Conservation (phyloP, 2,329 filamentous ascomycete genomes). For the Pseudogymnoascus sp. region DNA sequence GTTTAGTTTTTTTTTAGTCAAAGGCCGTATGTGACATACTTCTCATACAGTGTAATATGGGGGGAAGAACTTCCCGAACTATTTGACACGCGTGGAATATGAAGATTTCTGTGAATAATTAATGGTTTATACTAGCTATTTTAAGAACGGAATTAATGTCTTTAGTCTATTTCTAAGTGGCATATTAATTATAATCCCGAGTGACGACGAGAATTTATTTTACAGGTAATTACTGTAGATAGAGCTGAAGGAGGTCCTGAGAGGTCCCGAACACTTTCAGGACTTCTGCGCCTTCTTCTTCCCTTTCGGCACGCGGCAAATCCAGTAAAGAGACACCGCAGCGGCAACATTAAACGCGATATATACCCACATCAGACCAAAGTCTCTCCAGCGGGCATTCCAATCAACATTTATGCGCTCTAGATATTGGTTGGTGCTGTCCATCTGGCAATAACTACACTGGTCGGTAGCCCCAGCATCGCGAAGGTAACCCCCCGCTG, state of each 20-base stretch:
- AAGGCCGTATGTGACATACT: neutral
- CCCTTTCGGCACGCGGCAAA: constrained; percentile 38
- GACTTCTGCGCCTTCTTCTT: constrained; percentile 9
- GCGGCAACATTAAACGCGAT: constrained; percentile 46
- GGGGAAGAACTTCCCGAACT: neutral
- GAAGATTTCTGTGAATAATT: neutral
- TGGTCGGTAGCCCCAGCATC: constrained; percentile 15
- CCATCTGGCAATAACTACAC: constrained; percentile 50
- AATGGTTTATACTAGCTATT: neutral
- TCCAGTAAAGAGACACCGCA: constrained; percentile 46
- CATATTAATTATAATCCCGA: neutral
- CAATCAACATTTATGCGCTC: constrained; percentile 44
- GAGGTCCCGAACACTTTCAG: neutral
- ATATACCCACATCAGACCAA: constrained; percentile 53
- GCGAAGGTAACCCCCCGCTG: neutral
- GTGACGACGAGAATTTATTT: neutral
- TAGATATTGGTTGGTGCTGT: constrained; percentile 45
- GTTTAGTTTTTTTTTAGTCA: too few relatives aligned
- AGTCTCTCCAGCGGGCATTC: constrained; percentile 57
- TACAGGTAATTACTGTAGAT: neutral
- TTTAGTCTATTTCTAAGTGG: neutral
- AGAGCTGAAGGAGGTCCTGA: neutral
- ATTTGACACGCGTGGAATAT: neutral
- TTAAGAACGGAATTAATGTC: neutral
- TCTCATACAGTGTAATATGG: neutral